Evolutionary conservation across 352 stramenopile species (phyloP).

Genomic region (Globisporangium paddicum): DNA sequence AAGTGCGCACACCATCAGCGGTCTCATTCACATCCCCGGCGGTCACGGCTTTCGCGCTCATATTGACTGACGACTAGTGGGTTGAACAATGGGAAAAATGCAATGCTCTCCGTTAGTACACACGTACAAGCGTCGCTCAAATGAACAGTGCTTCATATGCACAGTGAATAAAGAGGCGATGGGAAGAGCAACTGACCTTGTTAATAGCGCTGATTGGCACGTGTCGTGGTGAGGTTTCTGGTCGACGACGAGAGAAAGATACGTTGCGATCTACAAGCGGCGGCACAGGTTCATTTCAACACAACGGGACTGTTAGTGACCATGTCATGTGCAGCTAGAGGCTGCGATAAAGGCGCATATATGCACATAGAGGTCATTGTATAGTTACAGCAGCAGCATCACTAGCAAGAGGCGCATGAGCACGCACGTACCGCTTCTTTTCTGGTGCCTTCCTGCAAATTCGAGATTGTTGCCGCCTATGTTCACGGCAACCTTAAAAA

Average conservation of each 20-base stretch:
- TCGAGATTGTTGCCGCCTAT: constrained; percentile 8
- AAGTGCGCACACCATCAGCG: constrained; percentile 64
- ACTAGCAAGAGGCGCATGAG: neutral
- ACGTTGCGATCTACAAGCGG: neutral
- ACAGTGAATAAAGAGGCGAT: neutral
- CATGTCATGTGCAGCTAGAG: neutral
- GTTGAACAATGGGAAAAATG: neutral
- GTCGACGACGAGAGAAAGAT: neutral
- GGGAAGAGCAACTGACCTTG: neutral
- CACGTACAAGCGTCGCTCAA: neutral
- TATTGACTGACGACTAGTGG: constrained; percentile 13
- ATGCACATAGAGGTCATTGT: neutral
- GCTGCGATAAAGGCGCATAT: neutral
- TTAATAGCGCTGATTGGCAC: neutral
- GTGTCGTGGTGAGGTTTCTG: neutral
- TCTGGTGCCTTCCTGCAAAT: neutral
- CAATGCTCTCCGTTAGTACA: neutral
- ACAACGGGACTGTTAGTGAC: neutral
- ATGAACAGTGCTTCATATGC: neutral
- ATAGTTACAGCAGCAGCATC: neutral
- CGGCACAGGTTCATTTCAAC: neutral
- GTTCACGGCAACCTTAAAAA: too few species aligned
- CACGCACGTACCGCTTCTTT: constrained; percentile 4
- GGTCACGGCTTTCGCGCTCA: constrained; percentile 64
- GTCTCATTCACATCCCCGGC: constrained; percentile 67